Conservation (phyloP, 139 green algal genomes). For the Micractinium conductrix region DNA sequence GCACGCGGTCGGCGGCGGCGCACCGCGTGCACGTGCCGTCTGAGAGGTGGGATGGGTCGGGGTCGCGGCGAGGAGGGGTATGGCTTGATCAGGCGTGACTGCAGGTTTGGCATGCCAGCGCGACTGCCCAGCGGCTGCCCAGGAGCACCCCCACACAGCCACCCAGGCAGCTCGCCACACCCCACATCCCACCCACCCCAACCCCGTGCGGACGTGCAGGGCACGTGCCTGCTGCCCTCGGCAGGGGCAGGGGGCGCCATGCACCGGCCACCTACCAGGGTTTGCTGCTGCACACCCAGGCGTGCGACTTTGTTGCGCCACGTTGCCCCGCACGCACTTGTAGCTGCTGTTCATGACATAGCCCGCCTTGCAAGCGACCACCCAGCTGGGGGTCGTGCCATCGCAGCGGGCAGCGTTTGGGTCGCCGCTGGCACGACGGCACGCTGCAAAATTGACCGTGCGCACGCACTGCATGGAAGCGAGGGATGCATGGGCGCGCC, state of each 20-base stretch:
- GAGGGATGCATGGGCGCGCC: no score
- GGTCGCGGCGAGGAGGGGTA: background rate
- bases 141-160: no score
- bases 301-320: background rate
- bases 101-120: background rate
- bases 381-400: background rate
- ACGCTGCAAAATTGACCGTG: background rate
- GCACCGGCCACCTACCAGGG: no score
- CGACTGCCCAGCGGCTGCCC: no score
- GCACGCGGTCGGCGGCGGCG: background rate
- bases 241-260: background rate
- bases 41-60: no score
- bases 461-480: background rate
- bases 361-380: background rate
- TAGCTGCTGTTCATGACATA: background rate
- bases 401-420: background rate
- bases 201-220: no score
- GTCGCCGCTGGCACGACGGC: background rate
- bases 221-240: background rate
- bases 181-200: no score
- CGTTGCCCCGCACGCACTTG: background rate
- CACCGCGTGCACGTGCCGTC: background rate
- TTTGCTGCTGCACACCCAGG: background rate
- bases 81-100: background rate
- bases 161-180: no score